Evolutionary conservation across 1,284 basidiomycete genomes (phyloP).

Genomic region (Porodaedalea pini): DNA sequence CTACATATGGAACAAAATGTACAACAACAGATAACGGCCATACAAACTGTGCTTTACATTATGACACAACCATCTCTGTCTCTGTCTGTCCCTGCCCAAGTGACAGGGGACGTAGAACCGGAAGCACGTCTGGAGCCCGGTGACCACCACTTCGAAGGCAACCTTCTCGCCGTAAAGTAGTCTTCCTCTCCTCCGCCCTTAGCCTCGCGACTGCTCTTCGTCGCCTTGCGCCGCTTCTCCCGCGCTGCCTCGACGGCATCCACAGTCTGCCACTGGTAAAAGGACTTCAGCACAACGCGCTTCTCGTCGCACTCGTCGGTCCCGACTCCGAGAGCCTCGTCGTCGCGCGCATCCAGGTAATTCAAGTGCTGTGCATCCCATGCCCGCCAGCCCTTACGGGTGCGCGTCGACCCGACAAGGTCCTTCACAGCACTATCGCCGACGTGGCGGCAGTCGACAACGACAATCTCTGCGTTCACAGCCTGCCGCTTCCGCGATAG

Average conservation of each 20-base stretch:
- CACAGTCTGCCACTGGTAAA: conserved; percentile 83
- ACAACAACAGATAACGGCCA: background rate
- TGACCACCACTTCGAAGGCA: conserved; percentile 43
- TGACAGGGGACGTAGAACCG: conserved; percentile 32
- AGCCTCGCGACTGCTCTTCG: conserved; percentile 31
- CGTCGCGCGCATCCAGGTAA: conserved; percentile 66
- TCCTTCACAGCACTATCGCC: conserved; percentile 61
- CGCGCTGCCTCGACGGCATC: conserved; percentile 62
- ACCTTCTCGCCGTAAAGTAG: conserved; percentile 31
- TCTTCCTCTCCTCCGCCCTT: conserved; percentile 12
- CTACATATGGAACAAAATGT: background rate
- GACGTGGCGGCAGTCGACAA: conserved; percentile 75
- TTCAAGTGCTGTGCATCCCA: conserved; percentile 62
- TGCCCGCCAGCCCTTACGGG: conserved; percentile 67
- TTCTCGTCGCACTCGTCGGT: conserved; percentile 72
- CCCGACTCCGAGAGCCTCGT: conserved; percentile 56
- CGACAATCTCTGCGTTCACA: conserved; percentile 53
- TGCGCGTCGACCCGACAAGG: conserved; percentile 51
- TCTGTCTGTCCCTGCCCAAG: conserved; percentile 19
- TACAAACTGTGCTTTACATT: conserved; percentile 20
- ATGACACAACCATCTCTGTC: conserved; percentile 24
- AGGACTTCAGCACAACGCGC: conserved; percentile 79
- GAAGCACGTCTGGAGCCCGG: conserved; percentile 38
- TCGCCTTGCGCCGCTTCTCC: conserved; percentile 50
- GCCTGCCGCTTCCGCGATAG: conserved; percentile 47